These are phyloP conservation scores for Ascochyta pisi DNA, from an alignment of 2,329 filamentous ascomycete species.

Conservation along the genomic window DNA sequence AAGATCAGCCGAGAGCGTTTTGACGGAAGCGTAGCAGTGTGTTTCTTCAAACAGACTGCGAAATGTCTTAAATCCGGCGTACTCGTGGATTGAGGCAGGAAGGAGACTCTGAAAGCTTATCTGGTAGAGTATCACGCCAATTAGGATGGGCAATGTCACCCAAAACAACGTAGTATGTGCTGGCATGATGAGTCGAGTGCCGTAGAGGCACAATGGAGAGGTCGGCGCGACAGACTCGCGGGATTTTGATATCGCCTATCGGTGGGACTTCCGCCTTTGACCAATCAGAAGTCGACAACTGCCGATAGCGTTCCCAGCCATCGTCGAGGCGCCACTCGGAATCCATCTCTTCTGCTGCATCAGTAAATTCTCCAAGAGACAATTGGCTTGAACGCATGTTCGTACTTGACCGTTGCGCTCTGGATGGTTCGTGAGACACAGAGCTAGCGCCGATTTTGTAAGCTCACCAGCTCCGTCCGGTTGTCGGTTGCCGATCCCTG, in stretches of 20 bases:
- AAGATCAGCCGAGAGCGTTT: constrained; percentile 50
- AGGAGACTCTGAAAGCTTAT: constrained; percentile 29
- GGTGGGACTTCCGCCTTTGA: constrained; percentile 6
- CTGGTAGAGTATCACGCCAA: constrained; percentile 41
- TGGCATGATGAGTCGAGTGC: constrained; percentile 25
- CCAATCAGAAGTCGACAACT: constrained; percentile 13
- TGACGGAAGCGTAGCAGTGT: constrained; percentile 56
- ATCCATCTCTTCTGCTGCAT: neutral
- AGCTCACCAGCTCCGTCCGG: neutral
- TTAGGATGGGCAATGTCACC: constrained; percentile 33
- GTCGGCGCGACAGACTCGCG: neutral
- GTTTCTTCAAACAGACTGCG: constrained; percentile 37
- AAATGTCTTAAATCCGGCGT: constrained; percentile 29
- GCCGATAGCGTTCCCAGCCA: neutral
- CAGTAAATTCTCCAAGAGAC: neutral
- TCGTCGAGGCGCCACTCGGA: neutral
- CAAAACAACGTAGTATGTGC: constrained; percentile 29
- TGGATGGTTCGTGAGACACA: neutral
- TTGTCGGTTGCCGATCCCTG: neutral
- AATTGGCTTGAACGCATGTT: constrained; percentile 1
- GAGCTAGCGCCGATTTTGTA: constrained; percentile 4
- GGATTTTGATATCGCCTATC: constrained; percentile 15
- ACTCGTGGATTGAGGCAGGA: constrained; percentile 22
- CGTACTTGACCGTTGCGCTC: neutral
- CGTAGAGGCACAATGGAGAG: constrained; percentile 6